Base-by-base conservation (phyloP, 495 filamentous ascomycete genomes). In the Penicillium ucsense region DNA sequence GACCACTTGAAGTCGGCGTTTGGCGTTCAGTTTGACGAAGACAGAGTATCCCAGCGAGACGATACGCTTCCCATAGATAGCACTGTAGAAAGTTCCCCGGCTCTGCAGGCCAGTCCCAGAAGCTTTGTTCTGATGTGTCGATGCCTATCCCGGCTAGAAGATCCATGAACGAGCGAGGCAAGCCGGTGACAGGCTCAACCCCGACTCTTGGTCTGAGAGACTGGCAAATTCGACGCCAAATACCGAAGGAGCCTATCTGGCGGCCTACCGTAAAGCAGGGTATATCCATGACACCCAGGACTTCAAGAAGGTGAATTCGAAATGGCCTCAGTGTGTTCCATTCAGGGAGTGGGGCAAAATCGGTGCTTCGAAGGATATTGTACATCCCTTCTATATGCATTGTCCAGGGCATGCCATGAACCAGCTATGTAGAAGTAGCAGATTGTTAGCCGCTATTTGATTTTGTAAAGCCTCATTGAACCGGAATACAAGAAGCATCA, bases 351-450 rank as follows among this genome's bases (percentile, higher is more conserved):
- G 45, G 33, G 20, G 51, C 43, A 0, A 57, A 40, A 4, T 50
- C 52, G 4, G 60, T 53, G 39, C 46, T 47, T 41, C 62, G 61
- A 2, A 66, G 46, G 20, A 70, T 64, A 20, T 49, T 61, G 45
- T 69, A 54, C 61, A 70, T 66, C 8, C 66, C 64, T 47, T 63
- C 60, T 9, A 70, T 46, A 48, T 70, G 66, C 59, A 70, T 58
- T 2, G 64, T 67, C 66, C 64, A 70, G 0, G 64, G 57, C 8
- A 63, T 29, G 6, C 64, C 62, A 39, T 63, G 66, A 47, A 70
- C 52, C 32, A 65, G 35, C 66, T 69, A 27, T 5, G 31, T 12
- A 6, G 10, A 6, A 33, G 32, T 8, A 9, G 28, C 38, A 47
- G 3, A 43, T 11, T 10, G 32, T 42, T 52, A 28, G 31, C 39